Conservation (phyloP, 768 basidiomycete species). For the Sporobolomyces roseus region DNA sequence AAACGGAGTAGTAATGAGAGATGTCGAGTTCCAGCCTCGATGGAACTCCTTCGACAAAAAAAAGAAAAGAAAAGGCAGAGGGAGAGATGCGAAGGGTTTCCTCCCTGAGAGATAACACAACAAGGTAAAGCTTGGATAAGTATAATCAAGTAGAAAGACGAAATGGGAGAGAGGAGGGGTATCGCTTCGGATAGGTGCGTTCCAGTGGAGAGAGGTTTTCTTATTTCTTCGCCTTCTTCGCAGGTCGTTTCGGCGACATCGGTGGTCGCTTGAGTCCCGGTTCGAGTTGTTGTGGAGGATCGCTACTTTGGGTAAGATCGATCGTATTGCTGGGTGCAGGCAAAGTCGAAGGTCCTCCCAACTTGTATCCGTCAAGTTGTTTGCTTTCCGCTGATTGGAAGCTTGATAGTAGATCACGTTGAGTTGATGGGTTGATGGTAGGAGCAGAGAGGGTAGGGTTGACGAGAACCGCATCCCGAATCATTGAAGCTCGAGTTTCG, state of each 20-base stretch:
- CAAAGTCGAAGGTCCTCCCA: not conserved
- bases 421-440: not conserved
- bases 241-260: not conserved
- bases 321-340: too few species aligned
- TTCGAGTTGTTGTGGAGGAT: not conserved
- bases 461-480: conserved; percentile 29
- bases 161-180: too few species aligned
- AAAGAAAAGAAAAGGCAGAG: not conserved
- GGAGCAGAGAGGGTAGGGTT: conserved; percentile 12
- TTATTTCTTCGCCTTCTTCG: conserved; percentile 2
- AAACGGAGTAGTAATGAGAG: not conserved
- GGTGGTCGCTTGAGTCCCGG: not conserved
- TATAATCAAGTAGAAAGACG: not conserved
- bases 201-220: not conserved
- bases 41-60: too few species aligned
- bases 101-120: too few species aligned
- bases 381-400: conserved; percentile 16
- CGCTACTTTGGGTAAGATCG: not conserved
- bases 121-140: too few species aligned
- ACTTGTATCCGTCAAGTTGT: not conserved
- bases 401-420: conserved; percentile 21
- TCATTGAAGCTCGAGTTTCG: conserved; percentile 26
- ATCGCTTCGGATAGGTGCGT: not conserved
- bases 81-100: not conserved
- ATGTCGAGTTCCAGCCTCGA: too few species aligned